Percentiles rank a stretch among this genome's conserved stretches.
Conservation (phyloP, 106 monocot species). For the Phalaenopsis aphrodite region DNA sequence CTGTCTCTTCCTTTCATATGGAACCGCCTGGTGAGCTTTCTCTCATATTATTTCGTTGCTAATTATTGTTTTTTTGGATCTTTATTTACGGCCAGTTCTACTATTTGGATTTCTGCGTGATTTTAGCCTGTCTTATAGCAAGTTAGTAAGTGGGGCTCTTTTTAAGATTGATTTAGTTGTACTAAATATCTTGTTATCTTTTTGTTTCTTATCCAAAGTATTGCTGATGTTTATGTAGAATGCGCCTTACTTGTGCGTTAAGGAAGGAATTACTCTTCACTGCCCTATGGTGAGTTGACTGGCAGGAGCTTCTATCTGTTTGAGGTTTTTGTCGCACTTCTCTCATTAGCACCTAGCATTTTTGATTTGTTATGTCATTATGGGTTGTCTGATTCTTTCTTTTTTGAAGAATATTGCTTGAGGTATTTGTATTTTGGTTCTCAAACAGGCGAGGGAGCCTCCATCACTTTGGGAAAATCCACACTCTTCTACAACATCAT, state of each 20-base stretch:
- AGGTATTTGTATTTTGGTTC: background rate
- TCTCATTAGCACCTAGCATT: background rate
- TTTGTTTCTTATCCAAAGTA: background rate
- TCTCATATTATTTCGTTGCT: background rate
- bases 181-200: background rate
- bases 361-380: background rate
- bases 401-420: background rate
- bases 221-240: constrained; percentile 34
- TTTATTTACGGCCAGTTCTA: background rate
- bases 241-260: constrained; percentile 82
- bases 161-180: background rate
- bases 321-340: background rate
- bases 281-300: constrained; percentile 61
- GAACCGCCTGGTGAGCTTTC: constrained; percentile 47
- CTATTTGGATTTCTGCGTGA: background rate
- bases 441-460: constrained; percentile 55
- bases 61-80: background rate
- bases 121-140: background rate
- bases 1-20: constrained; percentile 47
- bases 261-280: constrained; percentile 70
- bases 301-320: background rate
- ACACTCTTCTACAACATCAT: constrained; percentile 65
- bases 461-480: constrained; percentile 97
- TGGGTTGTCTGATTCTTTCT: constrained; percentile 1
- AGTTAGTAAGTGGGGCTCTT: background rate